A percentile compares a stretch with the other conserved stretches of the same genome.
Conservation (phyloP, 192 early-diverging fungal species). For the Podila horticola region DNA sequence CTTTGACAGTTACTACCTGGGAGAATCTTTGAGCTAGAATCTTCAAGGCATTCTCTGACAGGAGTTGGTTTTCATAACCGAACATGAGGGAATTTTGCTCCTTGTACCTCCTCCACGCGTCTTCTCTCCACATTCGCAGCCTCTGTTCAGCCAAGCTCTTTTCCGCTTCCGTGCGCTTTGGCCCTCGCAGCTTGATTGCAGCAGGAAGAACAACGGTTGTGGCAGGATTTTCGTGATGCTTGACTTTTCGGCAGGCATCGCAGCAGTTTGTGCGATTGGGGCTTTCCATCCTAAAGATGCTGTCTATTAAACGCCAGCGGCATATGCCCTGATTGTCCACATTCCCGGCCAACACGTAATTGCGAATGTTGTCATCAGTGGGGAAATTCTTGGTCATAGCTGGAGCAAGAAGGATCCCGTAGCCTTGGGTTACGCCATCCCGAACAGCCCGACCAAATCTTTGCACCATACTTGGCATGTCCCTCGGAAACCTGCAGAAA, state of each 20-base stretch:
- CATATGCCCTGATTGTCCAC: background rate
- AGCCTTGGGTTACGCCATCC: background rate
- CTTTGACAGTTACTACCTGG: background rate
- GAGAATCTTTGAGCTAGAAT: conserved; percentile 7
- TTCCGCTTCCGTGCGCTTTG: background rate
- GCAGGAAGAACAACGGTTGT: background rate
- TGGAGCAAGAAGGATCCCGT: background rate
- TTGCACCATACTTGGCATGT: conserved; percentile 14
- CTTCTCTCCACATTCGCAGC: conserved; percentile 6
- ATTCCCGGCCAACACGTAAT: background rate
- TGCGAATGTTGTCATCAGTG: background rate
- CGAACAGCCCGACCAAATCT: conserved; percentile 13
- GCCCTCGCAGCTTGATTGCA: background rate
- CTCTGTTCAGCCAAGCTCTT: background rate
- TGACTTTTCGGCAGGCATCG: too few species aligned
- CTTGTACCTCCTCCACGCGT: conserved; percentile 7
- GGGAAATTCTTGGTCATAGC: background rate
- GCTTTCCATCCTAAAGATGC: background rate
- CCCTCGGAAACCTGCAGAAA: conserved; percentile 5
- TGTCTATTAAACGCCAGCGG: conserved; percentile 11
- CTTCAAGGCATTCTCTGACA: conserved; percentile 8
- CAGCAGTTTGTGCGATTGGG: background rate
- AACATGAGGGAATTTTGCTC: background rate
- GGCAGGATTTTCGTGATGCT: too few species aligned
- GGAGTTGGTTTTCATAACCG: conserved; percentile 1